These are phyloP conservation scores for Exophiala spinifera DNA, from an alignment of 2,329 filamentous ascomycete species.

Conservation along the genomic window DNA sequence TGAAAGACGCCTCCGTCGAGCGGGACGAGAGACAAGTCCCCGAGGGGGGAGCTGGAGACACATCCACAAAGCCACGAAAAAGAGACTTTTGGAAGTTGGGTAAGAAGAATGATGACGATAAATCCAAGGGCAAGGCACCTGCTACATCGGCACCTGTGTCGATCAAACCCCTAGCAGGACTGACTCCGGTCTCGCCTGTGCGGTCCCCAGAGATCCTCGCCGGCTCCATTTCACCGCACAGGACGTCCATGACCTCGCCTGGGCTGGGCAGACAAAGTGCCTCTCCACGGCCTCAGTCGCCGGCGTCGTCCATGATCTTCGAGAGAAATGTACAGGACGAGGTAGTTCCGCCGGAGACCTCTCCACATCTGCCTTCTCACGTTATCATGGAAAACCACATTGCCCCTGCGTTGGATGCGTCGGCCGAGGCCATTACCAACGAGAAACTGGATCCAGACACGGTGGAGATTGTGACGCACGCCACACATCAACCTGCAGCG, in stretches of 20 bases:
- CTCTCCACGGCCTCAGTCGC: constrained; percentile 73
- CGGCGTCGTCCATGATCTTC: constrained; percentile 76
- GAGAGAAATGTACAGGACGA: constrained; percentile 91
- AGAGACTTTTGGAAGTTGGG: constrained; percentile 60
- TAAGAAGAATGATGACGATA: constrained; percentile 55
- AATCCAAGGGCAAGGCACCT: constrained; percentile 33
- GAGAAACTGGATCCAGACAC: constrained; percentile 77
- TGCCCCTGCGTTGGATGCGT: constrained; percentile 84
- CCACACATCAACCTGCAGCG: constrained; percentile 74
- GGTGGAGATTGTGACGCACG: constrained; percentile 89
- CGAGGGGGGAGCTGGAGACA: constrained; percentile 7
- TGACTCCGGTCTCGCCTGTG: constrained; percentile 32
- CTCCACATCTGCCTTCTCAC: constrained; percentile 85
- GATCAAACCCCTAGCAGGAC: constrained; percentile 20
- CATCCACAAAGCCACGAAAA: constrained; percentile 48
- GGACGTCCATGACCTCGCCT: constrained; percentile 51
- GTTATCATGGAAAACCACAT: constrained; percentile 95
- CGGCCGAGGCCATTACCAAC: constrained; percentile 88
- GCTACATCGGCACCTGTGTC: constrained; percentile 22
- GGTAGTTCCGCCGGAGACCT: constrained; percentile 63
- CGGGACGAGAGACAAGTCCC: not conserved
- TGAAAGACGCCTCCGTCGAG: constrained; percentile 9
- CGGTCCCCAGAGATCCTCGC: constrained; percentile 40
- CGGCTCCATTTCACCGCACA: constrained; percentile 42
- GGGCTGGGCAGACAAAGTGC: constrained; percentile 60